Base-by-base conservation (phyloP, 352 stramenopile species). In the Phytophthora constricta region DNA sequence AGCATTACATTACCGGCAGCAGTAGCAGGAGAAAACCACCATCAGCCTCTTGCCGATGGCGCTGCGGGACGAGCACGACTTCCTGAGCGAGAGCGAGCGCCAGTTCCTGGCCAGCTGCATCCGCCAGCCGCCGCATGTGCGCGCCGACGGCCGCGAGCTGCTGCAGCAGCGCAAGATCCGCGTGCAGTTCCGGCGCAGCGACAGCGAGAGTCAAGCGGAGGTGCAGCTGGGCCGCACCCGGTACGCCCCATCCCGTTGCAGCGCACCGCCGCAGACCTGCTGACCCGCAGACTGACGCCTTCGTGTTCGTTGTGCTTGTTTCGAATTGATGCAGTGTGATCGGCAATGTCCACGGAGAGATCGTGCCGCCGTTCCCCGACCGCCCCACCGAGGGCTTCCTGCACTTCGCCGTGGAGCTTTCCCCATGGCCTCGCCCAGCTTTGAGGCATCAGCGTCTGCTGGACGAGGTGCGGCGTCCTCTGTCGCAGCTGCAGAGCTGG, bases 341-440 rank as follows among this genome's bases (percentile, higher is more conserved):
- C 41, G 87, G 82, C 19, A 92, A 93, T 50, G 87, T 96, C 9
- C 82, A 91, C 31, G 86, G 86, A 23, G 86, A 96, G 63, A 92
- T 97, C 49, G 86, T 96, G 56, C 74, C 85, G 33, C 90, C 90
- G 28, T 96, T 93, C 53, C 90, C 90, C 5, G 90, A 96, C 60
- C 76, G 90, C 31, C 90, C 90, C 28, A 93, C 82, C 26, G 90
- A 97, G 63, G 90, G 90, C 1, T 95, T 97, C 55, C 72, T 97
- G 43, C 79, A 95, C 37, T 93, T 97, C 58, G 85, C 77, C 43
- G 87, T 96, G 33, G 87, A 96, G 64, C 58, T 97, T 34, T 95
- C 84, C 81, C 88, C 31, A 95, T 93, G 86, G 82, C 82, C 41
- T 92, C 83, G 41, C 78, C 89, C 62, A 91, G 82, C 64, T 95